phyloP scores from a whole-genome alignment of 768 basidiomycete species.

The Daedaleopsis nitida region DNA sequence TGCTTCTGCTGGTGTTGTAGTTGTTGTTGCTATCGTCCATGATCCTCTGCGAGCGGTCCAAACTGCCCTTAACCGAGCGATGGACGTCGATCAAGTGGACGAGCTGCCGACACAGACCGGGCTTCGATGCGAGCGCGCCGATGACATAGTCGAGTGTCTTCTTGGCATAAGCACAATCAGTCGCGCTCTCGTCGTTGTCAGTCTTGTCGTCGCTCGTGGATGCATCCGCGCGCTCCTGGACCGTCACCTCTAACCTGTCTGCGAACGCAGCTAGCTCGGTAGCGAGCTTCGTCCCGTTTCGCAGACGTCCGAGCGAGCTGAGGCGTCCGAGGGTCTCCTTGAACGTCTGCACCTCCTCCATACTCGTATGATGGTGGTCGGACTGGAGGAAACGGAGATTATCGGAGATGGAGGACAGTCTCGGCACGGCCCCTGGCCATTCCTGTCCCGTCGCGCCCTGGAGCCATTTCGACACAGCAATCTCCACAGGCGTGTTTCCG shows the following conservation, averaged over 20 bases:
- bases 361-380: neutral
- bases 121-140: constrained; percentile 12
- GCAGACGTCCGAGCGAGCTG: constrained; percentile 16
- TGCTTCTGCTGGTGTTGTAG: neutral
- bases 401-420: neutral
- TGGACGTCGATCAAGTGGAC: constrained; percentile 29
- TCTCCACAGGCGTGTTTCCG: constrained; percentile 34
- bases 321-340: constrained; percentile 18
- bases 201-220: neutral
- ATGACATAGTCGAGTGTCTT: constrained; percentile 15
- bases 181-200: neutral
- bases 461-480: constrained; percentile 23
- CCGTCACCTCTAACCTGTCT: constrained; percentile 18
- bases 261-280: constrained; percentile 21
- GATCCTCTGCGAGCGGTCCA: constrained; percentile 2
- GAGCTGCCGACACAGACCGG: constrained; percentile 11
- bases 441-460: neutral
- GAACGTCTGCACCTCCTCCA: constrained; percentile 17
- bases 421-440: neutral
- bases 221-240: constrained; percentile 3
- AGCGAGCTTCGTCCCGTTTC: constrained; percentile 24
- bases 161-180: neutral
- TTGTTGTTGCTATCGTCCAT: neutral
- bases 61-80: constrained; percentile 18
- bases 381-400: neutral